Evolutionary conservation across 2,329 filamentous ascomycete species (phyloP), one percentile per base, ranked within the genome.

Genomic region (Trichophyton simii): DNA sequence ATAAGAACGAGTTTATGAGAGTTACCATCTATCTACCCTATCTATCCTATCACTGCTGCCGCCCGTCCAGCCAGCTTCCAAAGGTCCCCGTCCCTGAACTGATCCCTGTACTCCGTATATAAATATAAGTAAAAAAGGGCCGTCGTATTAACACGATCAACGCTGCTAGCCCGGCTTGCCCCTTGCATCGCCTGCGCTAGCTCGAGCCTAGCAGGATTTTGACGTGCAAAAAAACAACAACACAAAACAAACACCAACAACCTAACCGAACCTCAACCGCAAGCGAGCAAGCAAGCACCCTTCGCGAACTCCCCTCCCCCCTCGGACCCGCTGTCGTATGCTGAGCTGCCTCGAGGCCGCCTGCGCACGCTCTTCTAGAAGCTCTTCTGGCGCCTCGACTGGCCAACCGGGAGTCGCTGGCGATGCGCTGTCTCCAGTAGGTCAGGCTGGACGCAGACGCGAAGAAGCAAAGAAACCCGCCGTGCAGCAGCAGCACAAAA

Each of bases 361-460:
- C 44, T 48, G 44, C 44, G 44, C 44, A 22, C 22, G 8, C 18
- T 22, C 44, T 48, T 11, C 44, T 48, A 54, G 50, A 34, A 54
- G 28, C 28, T 54, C 22, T 54, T 31, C 50, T 15, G 28, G 50
- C 4, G 15, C 50, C 7, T 54, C 50, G 22, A 34, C 50, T 8
- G 13, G 50, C 22, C 50, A 25, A 15, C 31, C 28, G 13, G 50
- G 22, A 22, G 50, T 31, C 15, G 50, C 28, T 54, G 50, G 28
- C 22, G 50, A 54, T 54, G 50, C 28, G 50, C 50, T 54, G 50
- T 54, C 50, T 54, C 50, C 50, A 54, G 50, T 54, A 54, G 25
- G 25, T 28, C 6, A 6, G 6, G 15, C 22, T 25, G 22, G 44
- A 28, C 22, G 22, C 18, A 28, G 22, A 54, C 50, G 25, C 46